Evolutionary conservation across 1,284 basidiomycete genomes (phyloP), one percentile per base, ranked within the genome.

Genomic region (Leccinum cinnamomeum): DNA sequence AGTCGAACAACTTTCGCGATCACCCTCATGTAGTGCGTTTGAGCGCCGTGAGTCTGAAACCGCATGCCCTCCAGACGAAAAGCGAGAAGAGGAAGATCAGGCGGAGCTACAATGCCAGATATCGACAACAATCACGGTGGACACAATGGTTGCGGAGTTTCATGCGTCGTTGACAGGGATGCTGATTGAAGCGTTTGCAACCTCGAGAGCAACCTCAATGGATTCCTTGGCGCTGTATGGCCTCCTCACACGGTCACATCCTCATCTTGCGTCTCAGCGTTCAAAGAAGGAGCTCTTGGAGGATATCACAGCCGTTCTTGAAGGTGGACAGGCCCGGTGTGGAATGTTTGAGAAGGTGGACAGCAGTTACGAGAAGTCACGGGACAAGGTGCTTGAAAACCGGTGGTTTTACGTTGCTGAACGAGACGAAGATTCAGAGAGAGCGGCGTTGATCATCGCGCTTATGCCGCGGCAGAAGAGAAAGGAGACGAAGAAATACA

Each of bases 331-430:
- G 37, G 63, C 69, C 37, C 79, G 78, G 48, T 79, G 79, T 60
- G 87, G 87, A 2, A 81, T 91, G 62, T 91, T 91, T 69, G 88
- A 85, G 23, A 86, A 86, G 69, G 86, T 91, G 46, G 84, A 88
- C 65, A 84, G 84, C 63, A 85, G 81, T 67, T 82, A 81, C 41
- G 84, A 85, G 76, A 83, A 48, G n/a, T 53, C 58, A 28, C 69
- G 77, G 76, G 14, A 84, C 64, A 77, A 79, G 16, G 77, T 79
- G 16, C 74, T 88, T 35, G 88, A 88, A 66, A 81, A 87, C 44
- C 83, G 87, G 67, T 92, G 88, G 86, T 92, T 90, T 72, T 92
- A 92, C 70, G 82, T 89, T 10, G 85, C 90, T 0, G 88, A 90
- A 68, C 71, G 77, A 66, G 90, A 92, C 68, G 79, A 82, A 65